These are phyloP conservation scores for Amanita muscaria DNA, from an alignment of 768 basidiomycete genomes.

Conservation along the genomic window DNA sequence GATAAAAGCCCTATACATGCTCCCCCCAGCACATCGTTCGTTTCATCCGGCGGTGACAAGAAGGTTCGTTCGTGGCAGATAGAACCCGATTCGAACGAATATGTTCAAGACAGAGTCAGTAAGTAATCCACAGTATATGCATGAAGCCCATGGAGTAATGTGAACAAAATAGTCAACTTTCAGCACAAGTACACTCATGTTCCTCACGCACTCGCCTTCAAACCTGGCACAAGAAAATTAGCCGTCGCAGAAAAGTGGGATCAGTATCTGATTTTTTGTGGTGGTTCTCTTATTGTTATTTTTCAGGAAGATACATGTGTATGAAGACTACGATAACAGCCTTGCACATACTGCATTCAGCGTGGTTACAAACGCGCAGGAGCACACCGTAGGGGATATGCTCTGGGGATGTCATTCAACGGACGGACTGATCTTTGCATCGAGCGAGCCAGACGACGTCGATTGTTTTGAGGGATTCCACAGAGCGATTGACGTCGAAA, in stretches of 20 bases:
- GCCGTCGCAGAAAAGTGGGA: slow-evolving; percentile 35
- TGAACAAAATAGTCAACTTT: too few species aligned
- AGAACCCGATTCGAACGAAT: slow-evolving; percentile 16
- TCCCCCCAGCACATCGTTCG: slow-evolving; percentile 27
- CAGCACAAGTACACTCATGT: slow-evolving; percentile 14
- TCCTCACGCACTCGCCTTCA: slow-evolving; percentile 38
- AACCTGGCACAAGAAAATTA: slow-evolving; percentile 29
- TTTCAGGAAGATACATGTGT: slow-evolving; percentile 18
- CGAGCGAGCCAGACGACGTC: slow-evolving; percentile 37
- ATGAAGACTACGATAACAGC: slow-evolving; percentile 10
- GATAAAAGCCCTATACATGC: neutral
- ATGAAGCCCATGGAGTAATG: too few species aligned
- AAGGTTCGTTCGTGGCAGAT: slow-evolving; percentile 34
- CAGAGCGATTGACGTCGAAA: slow-evolving; percentile 37
- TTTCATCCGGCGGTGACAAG: slow-evolving; percentile 42
- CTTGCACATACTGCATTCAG: slow-evolving; percentile 9
- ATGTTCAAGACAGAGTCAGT: slow-evolving; percentile 2
- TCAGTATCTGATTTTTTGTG: neutral
- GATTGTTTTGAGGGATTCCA: slow-evolving; percentile 33
- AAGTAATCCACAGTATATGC: too few species aligned
- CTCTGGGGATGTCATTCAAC: slow-evolving; percentile 42
- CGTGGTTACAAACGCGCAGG: slow-evolving; percentile 13
- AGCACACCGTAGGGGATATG: slow-evolving; percentile 33
- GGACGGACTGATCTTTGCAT: slow-evolving; percentile 39
- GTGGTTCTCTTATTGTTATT: slow-evolving; percentile 5